Evolutionary conservation across 1,284 basidiomycete genomes (phyloP).

Genomic region (Spongiforma sp.): DNA sequence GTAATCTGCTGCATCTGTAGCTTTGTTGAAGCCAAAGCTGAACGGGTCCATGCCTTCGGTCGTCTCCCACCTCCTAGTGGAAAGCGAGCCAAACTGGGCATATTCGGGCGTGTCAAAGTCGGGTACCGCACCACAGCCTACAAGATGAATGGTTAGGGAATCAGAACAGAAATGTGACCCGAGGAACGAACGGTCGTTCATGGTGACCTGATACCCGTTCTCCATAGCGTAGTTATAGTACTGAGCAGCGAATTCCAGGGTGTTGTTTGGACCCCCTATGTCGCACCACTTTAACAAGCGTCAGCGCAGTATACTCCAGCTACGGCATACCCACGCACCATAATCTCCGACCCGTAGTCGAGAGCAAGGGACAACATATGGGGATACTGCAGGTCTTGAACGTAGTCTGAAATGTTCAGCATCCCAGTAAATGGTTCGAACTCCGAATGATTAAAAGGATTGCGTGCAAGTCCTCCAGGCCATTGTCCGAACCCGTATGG

Average conservation of each 20-base stretch:
- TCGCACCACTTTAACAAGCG: slow-evolving; percentile 54
- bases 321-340: slow-evolving; percentile 41
- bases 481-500: slow-evolving; percentile 55
- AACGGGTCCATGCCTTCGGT: slow-evolving; percentile 57
- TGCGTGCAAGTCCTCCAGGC: slow-evolving; percentile 60
- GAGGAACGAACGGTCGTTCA: slow-evolving; percentile 54
- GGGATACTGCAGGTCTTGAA: slow-evolving; percentile 57
- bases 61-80: slow-evolving; percentile 60
- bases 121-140: slow-evolving; percentile 48
- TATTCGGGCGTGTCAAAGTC: slow-evolving; percentile 69
- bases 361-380: slow-evolving; percentile 61
- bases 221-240: slow-evolving; percentile 56
- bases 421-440: slow-evolving; percentile 61
- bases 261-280: slow-evolving; percentile 61
- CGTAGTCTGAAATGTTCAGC: slow-evolving; percentile 53
- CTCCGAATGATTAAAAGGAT: slow-evolving; percentile 52
- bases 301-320: background rate
- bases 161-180: background rate
- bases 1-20: slow-evolving; percentile 50
- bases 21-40: slow-evolving; percentile 50
- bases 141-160: background rate
- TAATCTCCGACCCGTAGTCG: slow-evolving; percentile 59
- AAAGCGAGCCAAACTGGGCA: slow-evolving; percentile 52
- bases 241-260: slow-evolving; percentile 51
- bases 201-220: slow-evolving; percentile 56